Conservation (phyloP, 805 yeast genomes). For the Cyberlindnera amylophila region DNA sequence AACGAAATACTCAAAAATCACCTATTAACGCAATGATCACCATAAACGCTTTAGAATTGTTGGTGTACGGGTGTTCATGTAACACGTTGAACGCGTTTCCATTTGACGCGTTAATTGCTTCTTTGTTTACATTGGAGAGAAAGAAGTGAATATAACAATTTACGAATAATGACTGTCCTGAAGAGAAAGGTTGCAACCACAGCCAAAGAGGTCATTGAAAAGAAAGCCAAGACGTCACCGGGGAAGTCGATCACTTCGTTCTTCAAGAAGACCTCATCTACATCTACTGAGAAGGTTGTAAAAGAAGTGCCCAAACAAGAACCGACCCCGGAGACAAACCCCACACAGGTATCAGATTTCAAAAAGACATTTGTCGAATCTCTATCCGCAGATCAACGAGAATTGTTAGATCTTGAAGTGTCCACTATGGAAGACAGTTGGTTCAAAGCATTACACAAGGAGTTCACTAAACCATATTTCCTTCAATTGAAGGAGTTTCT, state of each 20-base stretch:
- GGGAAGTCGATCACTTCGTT: slow-evolving; percentile 8
- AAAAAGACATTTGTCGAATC: slow-evolving; percentile 11
- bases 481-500: slow-evolving; percentile 66
- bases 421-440: slow-evolving; percentile 70
- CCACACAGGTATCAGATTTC: slow-evolving; percentile 5
- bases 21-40: too few species aligned
- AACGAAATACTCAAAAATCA: too few species aligned
- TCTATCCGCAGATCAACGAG: slow-evolving; percentile 37
- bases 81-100: too few species aligned
- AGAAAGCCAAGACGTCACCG: slow-evolving; percentile 4
- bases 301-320: not conserved
- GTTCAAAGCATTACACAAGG: slow-evolving; percentile 65
- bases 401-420: slow-evolving; percentile 63
- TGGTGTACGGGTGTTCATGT: too few species aligned
- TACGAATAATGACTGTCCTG: slow-evolving; percentile 9
- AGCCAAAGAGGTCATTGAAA: not conserved
- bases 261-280: slow-evolving; percentile 3
- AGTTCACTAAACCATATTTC: slow-evolving; percentile 83
- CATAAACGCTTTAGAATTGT: too few species aligned
- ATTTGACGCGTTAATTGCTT: too few species aligned
- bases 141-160: too few species aligned
- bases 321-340: too few species aligned
- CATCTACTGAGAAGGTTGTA: not conserved
- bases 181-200: slow-evolving; percentile 3
- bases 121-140: too few species aligned